A percentile compares a stretch with the other conserved stretches of the same genome.
Evolutionary conservation across 768 basidiomycete genomes (phyloP).

Genomic region (Dentipellis fragilis): DNA sequence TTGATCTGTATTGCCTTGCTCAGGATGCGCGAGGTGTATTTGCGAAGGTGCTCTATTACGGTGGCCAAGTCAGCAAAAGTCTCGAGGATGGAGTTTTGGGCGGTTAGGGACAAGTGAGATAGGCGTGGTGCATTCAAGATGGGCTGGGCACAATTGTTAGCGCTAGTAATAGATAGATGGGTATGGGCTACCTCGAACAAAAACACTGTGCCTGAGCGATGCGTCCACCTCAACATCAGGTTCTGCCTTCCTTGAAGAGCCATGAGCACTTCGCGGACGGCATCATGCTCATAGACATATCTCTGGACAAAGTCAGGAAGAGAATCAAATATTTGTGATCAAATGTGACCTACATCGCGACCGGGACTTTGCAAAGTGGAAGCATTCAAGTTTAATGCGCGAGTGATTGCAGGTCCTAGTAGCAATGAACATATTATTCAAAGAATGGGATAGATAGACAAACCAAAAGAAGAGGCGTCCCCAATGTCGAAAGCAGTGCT

Average conservation of each 20-base stretch:
- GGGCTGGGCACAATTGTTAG: conserved; percentile 24
- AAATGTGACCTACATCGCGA: no score
- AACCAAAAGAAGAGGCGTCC: conserved; percentile 67
- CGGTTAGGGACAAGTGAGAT: conserved; percentile 53
- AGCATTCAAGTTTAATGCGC: conserved; percentile 20
- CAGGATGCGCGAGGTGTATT: conserved; percentile 45
- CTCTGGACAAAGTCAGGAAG: conserved; percentile 26
- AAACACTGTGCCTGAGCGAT: conserved; percentile 18
- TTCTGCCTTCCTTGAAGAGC: conserved; percentile 65
- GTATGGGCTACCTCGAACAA: conserved; percentile 21
- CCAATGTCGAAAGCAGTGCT: conserved; percentile 47
- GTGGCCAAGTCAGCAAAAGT: conserved; percentile 53
- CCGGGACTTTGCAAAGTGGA: not conserved
- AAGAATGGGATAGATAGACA: conserved; percentile 1
- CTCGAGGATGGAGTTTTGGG: conserved; percentile 55
- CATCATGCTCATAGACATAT: conserved; percentile 67
- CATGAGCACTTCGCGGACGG: conserved; percentile 69
- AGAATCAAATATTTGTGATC: no score
- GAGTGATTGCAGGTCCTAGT: conserved; percentile 37
- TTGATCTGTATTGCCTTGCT: conserved; percentile 18
- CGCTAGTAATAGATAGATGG: conserved; percentile 6
- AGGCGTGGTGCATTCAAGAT: conserved; percentile 46
- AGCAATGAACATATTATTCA: not conserved
- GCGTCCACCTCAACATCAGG: conserved; percentile 33
- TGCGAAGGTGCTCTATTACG: conserved; percentile 49